Evolutionary conservation across 2,329 filamentous ascomycete genomes (phyloP), one percentile per base, ranked within the genome.

Genomic region (Didymella sp.): DNA sequence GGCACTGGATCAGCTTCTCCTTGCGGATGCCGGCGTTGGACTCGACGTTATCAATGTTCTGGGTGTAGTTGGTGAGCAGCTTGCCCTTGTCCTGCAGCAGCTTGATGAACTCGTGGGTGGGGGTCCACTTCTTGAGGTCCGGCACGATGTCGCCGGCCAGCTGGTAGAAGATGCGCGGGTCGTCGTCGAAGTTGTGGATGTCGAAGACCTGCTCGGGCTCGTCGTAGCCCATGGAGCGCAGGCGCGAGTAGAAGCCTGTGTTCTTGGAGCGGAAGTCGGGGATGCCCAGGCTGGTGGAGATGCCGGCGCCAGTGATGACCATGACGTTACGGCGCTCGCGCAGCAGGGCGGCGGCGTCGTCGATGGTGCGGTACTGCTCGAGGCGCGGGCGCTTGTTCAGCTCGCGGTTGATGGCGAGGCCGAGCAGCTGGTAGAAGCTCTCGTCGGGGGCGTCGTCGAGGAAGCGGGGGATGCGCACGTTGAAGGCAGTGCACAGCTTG

Each of bases 41-140:
- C 76, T 99, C 94, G 48, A 97, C 87, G 68, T 97, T 97, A 80
- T 99, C 95, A 71, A 99, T 98, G 76, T 99, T 99, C 75, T 99
- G 95, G 0, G 95, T 96, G 80, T 97, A 99, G 78, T 98, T 97
- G 38, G 93, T 98, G 58, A 97, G 85, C 6, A 99, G 85, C 76
- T 96, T 96, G 63, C 86, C 87, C 75, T 92, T 90, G 66, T 94
- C 85, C 76, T 99, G 91, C 31, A 99, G 84, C 67, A 97, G 83
- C 30, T 88, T 87, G 71, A 99, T 96, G 79, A 99, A 99, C 50
- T 89, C 88, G 80, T 99, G 95, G 0, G 95, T 98, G 0, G 94
- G 93, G 1, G 94, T 92, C 80, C 87, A 96, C 68, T 87, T 87
- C 64, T 91, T 87, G 13, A 89, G 87, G 21, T 87, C 85, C 11